Conservation (phyloP, 176 grass and related monocot genomes). For the Elaeis guineensis region DNA sequence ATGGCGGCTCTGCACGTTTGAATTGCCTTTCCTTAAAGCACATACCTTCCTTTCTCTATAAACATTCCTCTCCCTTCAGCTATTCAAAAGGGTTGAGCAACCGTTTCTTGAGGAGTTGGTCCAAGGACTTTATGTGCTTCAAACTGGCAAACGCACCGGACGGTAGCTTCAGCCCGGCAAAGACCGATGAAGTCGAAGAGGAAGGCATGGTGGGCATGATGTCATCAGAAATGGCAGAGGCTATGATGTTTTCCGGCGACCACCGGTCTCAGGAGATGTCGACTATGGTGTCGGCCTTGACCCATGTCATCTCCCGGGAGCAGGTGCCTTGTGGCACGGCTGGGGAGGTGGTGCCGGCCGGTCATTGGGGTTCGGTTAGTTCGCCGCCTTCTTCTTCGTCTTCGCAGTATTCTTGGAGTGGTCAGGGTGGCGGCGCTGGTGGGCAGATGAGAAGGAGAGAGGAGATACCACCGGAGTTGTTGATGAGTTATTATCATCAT, state of each 20-base stretch:
- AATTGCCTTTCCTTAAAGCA: too few species aligned
- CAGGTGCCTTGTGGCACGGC: slow-evolving; percentile 3
- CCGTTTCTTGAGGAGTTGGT: too few species aligned
- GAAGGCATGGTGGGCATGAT: neutral
- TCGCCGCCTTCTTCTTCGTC: neutral
- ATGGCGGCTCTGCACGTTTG: too few species aligned
- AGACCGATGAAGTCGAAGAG: neutral
- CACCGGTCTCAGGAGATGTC: slow-evolving; percentile 52
- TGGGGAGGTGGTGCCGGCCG: neutral
- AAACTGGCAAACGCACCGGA: slow-evolving; percentile 37
- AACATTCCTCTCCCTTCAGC: too few species aligned
- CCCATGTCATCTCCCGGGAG: slow-evolving; percentile 38
- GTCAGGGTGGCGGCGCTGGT: neutral
- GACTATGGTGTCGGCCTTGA: slow-evolving; percentile 65
- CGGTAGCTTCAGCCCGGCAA: slow-evolving; percentile 22
- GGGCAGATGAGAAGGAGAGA: neutral
- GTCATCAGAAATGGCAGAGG: slow-evolving; percentile 10
- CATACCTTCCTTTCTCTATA: too few species aligned
- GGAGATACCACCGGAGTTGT: neutral
- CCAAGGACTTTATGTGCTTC: slow-evolving; percentile 22
- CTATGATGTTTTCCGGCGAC: slow-evolving; percentile 29
- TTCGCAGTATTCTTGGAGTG: neutral
- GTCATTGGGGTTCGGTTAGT: neutral
- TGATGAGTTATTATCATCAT: too few species aligned
- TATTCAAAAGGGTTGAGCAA: too few species aligned